A percentile compares a stretch with the other conserved stretches of the same genome.
These are phyloP conservation scores for Hemileccinum impolitum DNA, from an alignment of 768 basidiomycete species.

Conservation along the genomic window DNA sequence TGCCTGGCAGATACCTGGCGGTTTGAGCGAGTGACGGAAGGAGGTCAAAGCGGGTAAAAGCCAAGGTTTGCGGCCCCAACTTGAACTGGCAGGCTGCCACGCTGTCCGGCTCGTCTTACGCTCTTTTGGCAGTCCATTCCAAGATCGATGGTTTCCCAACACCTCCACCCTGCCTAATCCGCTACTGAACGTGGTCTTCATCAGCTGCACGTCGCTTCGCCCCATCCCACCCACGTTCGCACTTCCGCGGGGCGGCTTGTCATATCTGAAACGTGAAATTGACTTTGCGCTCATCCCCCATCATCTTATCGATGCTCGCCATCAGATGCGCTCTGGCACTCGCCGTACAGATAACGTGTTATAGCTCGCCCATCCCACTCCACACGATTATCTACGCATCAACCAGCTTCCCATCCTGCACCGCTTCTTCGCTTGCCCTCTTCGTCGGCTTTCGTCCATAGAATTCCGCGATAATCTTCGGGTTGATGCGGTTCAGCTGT, in stretches of 20 bases:
- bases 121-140: constrained; percentile 23
- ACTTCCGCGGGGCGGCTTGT: constrained; percentile 6
- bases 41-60: constrained; percentile 22
- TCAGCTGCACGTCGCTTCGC: no score
- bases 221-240: constrained; percentile 16
- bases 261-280: constrained; percentile 7
- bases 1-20: constrained; percentile 30
- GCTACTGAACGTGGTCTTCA: constrained; percentile 13
- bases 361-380: not conserved
- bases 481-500: constrained; percentile 95
- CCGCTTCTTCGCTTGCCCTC: constrained; percentile 51
- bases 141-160: constrained; percentile 9
- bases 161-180: constrained; percentile 6
- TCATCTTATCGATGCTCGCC: constrained; percentile 23
- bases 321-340: not conserved
- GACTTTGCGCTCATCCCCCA: not conserved
- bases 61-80: constrained; percentile 8
- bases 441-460: constrained; percentile 80
- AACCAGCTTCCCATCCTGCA: constrained; percentile 44
- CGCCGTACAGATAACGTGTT: not conserved
- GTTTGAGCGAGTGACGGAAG: constrained; percentile 21
- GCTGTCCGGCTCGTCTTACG: constrained; percentile 27
- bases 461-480: constrained; percentile 93
- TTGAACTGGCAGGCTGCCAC: constrained; percentile 32
- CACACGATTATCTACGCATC: constrained; percentile 47